phyloP scores from a whole-genome alignment of 2,329 filamentous ascomycete species.

The Penicillium sclerotiorum region DNA sequence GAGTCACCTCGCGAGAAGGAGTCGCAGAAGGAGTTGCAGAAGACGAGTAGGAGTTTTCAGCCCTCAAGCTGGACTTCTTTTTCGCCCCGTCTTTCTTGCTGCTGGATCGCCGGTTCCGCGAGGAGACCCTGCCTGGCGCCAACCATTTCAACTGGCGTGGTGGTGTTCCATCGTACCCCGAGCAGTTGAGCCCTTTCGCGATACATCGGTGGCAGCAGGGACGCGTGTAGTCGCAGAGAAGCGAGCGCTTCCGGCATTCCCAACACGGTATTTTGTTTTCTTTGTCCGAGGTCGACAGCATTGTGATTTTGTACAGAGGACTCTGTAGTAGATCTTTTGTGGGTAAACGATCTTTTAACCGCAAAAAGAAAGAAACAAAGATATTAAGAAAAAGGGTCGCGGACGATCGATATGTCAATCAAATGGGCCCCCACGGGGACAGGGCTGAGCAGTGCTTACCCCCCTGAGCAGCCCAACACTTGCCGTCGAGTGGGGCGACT shows the following conservation, averaged over 20 bases:
- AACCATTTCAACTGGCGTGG: constrained; percentile 35
- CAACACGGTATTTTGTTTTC: constrained; percentile 3
- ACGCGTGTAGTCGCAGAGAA: constrained; percentile 1
- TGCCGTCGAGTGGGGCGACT: no score
- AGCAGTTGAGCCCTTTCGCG: background rate
- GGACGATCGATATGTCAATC: no score
- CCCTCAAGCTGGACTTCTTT: no score
- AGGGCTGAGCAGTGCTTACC: no score
- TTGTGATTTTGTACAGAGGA: background rate
- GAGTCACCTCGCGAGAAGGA: background rate
- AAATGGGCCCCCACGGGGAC: no score
- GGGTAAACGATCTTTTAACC: background rate
- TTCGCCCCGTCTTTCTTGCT: background rate
- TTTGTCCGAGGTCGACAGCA: background rate
- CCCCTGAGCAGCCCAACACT: no score
- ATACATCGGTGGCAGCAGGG: constrained; percentile 4
- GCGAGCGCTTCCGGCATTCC: constrained; percentile 4
- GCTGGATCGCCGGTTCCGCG: background rate
- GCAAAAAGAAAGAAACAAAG: background rate
- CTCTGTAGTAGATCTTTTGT: background rate
- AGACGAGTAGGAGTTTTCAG: background rate
- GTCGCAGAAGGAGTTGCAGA: background rate
- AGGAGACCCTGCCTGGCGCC: constrained; percentile 38
- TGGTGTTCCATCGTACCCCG: constrained; percentile 5
- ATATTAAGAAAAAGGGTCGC: no score